These are phyloP conservation scores for Pseudogymnoascus sp. DNA, from an alignment of 2,329 filamentous ascomycete genomes.

Conservation along the genomic window DNA sequence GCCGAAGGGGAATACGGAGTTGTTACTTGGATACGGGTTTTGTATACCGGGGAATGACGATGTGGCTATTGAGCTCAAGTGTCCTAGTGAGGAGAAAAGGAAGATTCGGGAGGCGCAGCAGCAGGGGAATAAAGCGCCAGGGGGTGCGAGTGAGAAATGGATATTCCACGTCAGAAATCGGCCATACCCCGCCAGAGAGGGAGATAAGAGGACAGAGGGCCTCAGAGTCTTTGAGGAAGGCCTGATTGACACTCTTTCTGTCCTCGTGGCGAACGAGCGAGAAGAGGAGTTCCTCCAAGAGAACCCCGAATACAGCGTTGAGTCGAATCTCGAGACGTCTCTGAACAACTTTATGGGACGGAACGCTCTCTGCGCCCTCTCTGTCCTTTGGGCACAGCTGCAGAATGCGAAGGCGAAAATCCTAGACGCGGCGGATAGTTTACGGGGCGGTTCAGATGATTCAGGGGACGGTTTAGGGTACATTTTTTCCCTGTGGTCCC, in stretches of 20 bases:
- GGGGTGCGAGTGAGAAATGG: neutral
- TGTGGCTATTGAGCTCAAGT: neutral
- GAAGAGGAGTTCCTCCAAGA: conserved; percentile 9
- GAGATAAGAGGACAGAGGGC: neutral
- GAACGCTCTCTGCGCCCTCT: neutral
- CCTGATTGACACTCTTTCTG: neutral
- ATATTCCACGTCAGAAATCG: conserved; percentile 2
- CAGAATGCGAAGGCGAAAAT: neutral
- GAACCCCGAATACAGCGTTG: conserved; percentile 4
- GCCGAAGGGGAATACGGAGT: conserved; percentile 61
- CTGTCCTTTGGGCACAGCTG: neutral
- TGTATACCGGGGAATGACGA: conserved; percentile 38
- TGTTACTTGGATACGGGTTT: conserved; percentile 55
- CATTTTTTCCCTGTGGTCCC: neutral
- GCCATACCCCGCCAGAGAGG: neutral
- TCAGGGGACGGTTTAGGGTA: neutral
- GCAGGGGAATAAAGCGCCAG: neutral
- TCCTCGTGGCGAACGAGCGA: conserved; percentile 8
- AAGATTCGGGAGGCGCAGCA: neutral
- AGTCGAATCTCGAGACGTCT: neutral
- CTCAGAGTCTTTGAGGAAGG: conserved; percentile 1
- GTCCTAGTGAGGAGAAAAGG: neutral
- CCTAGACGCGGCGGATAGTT: neutral
- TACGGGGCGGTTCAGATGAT: too few species aligned
- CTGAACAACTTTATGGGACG: neutral